Conservation (phyloP, 192 early-diverging fungal species). For the Entomortierella parvispora region DNA sequence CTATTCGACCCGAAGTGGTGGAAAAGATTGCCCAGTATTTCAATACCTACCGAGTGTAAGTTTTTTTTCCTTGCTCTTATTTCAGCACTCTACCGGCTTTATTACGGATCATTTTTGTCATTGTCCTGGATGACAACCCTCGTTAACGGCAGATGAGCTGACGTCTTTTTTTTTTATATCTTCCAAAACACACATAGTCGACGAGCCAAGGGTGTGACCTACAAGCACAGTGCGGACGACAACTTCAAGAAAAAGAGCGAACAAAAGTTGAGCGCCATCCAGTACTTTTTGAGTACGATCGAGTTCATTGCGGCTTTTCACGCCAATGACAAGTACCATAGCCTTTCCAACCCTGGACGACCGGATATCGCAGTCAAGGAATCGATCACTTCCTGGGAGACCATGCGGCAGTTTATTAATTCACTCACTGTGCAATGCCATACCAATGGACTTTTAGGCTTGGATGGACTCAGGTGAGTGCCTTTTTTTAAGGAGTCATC, state of each 20-base stretch:
- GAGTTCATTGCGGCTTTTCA: conserved; percentile 50
- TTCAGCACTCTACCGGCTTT: no score
- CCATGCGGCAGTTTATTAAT: conserved; percentile 50
- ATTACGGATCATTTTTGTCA: neutral
- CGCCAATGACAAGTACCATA: conserved; percentile 45
- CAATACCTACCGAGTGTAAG: conserved; percentile 36
- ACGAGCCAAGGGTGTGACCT: conserved; percentile 22
- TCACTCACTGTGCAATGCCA: conserved; percentile 45
- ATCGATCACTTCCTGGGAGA: conserved; percentile 44
- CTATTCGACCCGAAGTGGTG: conserved; percentile 7
- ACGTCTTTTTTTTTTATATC: neutral
- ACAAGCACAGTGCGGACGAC: conserved; percentile 39
- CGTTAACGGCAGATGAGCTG: neutral
- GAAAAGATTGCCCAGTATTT: conserved; percentile 38
- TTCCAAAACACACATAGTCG: conserved; percentile 4
- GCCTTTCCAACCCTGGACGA: conserved; percentile 31
- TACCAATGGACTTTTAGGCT: conserved; percentile 26
- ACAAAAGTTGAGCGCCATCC: conserved; percentile 23
- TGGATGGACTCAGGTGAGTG: conserved; percentile 43
- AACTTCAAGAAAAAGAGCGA: conserved; percentile 35
- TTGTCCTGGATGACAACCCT: neutral
- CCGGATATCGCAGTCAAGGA: conserved; percentile 37
- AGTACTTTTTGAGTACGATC: conserved; percentile 44
- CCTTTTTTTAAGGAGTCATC: neutral
- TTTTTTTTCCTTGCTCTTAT: neutral